A percentile compares a stretch with the other conserved stretches of the same genome.
Evolutionary conservation across 768 basidiomycete species (phyloP).

Genomic region (Serendipita sp.): DNA sequence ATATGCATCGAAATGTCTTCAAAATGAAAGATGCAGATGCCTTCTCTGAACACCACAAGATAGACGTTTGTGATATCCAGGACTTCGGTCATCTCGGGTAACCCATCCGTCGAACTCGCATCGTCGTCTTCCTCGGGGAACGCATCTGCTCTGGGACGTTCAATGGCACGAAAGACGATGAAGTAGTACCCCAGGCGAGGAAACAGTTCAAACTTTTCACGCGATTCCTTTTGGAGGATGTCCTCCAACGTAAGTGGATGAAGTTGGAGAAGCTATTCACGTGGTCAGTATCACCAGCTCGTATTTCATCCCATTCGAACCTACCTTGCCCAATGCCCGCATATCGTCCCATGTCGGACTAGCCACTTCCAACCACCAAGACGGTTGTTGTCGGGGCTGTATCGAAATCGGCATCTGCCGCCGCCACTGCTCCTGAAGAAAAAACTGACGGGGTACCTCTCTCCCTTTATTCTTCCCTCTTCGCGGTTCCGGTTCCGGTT

Average conservation of each 20-base stretch:
- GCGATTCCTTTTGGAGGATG: constrained; percentile 76
- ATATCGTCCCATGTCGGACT: constrained; percentile 82
- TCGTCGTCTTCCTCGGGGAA: constrained; percentile 11
- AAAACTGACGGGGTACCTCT: constrained; percentile 1
- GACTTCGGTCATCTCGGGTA: constrained; percentile 17
- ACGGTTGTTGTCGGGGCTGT: constrained; percentile 17
- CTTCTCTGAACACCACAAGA: constrained; percentile 74
- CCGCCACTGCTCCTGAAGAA: neutral
- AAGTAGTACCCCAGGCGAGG: constrained; percentile 85
- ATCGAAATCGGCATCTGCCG: neutral
- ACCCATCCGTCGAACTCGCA: constrained; percentile 18
- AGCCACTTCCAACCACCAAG: constrained; percentile 86
- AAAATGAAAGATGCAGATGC: constrained; percentile 79
- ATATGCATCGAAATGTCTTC: constrained; percentile 79
- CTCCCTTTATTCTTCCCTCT: neutral
- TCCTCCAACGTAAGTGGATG: constrained; percentile 91
- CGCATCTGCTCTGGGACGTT: constrained; percentile 22
- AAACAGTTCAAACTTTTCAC: constrained; percentile 83
- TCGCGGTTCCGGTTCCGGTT: neutral
- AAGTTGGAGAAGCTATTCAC: constrained; percentile 53
- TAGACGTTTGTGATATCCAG: constrained; percentile 76
- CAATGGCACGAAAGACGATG: constrained; percentile 69
- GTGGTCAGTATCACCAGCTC: neutral
- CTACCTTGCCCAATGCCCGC: constrained; percentile 66
- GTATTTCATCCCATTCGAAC: constrained; percentile 9